A percentile compares a stretch with the other conserved stretches of the same genome.
These are phyloP conservation scores for Coemansia sp. DNA, from an alignment of 192 early-diverging fungal genomes.

Conservation along the genomic window DNA sequence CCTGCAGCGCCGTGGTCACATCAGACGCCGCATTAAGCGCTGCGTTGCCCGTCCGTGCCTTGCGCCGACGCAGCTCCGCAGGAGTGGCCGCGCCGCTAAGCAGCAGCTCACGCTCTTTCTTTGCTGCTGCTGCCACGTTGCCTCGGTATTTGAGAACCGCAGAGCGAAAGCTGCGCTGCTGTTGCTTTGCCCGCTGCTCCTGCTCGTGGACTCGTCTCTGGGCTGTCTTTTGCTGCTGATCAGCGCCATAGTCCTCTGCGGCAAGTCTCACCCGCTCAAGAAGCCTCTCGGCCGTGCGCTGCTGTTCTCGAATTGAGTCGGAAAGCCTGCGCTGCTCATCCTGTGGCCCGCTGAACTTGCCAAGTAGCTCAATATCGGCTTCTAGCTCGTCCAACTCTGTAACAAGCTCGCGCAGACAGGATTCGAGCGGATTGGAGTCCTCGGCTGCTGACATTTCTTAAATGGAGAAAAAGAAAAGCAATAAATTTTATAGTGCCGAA, in stretches of 20 bases:
- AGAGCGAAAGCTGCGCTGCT: constrained; percentile 32
- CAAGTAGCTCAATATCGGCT: constrained; percentile 24
- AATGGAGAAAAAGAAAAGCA: not conserved
- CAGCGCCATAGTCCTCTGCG: constrained; percentile 4
- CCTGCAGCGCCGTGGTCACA: constrained; percentile 44
- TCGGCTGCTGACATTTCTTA: not conserved
- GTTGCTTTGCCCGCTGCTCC: not conserved
- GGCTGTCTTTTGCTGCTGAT: not conserved
- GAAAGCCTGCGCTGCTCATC: constrained; percentile 34
- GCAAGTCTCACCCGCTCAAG: constrained; percentile 17
- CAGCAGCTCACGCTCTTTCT: constrained; percentile 35
- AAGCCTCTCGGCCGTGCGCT: constrained; percentile 34
- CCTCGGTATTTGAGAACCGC: constrained; percentile 34
- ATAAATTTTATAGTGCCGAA: not conserved
- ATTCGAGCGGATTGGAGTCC: constrained; percentile 1
- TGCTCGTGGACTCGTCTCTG: not conserved
- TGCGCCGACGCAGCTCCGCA: constrained; percentile 44
- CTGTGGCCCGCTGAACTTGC: constrained; percentile 33
- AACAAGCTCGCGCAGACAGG: constrained; percentile 16
- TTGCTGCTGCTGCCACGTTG: constrained; percentile 18
- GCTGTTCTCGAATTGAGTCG: constrained; percentile 50
- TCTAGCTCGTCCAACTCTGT: constrained; percentile 36
- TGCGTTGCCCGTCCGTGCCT: constrained; percentile 31
- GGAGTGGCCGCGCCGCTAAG: constrained; percentile 43
- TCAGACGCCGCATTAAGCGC: constrained; percentile 41